phyloP scores from a whole-genome alignment of 163 green algal species.

The Volvox carteri region DNA sequence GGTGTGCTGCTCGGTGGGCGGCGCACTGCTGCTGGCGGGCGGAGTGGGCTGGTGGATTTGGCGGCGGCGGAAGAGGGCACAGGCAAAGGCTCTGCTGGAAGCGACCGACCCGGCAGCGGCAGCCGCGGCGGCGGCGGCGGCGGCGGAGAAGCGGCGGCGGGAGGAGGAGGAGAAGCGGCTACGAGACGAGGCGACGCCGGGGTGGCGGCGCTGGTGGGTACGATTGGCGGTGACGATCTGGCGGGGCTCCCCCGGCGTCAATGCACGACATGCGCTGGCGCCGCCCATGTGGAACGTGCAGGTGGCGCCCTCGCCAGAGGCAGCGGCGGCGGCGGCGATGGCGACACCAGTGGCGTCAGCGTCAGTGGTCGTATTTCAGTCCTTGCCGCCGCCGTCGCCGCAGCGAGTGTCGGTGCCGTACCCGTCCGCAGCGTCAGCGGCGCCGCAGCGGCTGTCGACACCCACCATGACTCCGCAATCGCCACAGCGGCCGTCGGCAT shows the following conservation, averaged over 20 bases:
- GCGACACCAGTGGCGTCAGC: neutral
- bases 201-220: neutral
- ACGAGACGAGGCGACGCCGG: neutral
- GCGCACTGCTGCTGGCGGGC: neutral
- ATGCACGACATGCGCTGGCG: constrained; percentile 3
- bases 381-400: neutral
- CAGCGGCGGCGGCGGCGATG: neutral
- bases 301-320: neutral
- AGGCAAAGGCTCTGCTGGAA: neutral
- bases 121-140: neutral
- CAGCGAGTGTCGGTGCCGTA: neutral
- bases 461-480: neutral
- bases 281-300: neutral
- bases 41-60: constrained; percentile 1
- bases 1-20: neutral
- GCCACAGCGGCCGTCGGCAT: neutral
- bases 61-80: neutral
- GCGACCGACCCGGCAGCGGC: neutral
- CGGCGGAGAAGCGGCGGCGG: neutral
- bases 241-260: neutral
- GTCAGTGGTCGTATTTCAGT: neutral
- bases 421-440: neutral
- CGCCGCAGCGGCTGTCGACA: neutral
- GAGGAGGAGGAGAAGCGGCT: neutral
- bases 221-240: neutral